Percentiles rank a stretch among this genome's conserved stretches.
phyloP scores from a whole-genome alignment of 495 filamentous ascomycete genomes.

The Tuber aestivum region DNA sequence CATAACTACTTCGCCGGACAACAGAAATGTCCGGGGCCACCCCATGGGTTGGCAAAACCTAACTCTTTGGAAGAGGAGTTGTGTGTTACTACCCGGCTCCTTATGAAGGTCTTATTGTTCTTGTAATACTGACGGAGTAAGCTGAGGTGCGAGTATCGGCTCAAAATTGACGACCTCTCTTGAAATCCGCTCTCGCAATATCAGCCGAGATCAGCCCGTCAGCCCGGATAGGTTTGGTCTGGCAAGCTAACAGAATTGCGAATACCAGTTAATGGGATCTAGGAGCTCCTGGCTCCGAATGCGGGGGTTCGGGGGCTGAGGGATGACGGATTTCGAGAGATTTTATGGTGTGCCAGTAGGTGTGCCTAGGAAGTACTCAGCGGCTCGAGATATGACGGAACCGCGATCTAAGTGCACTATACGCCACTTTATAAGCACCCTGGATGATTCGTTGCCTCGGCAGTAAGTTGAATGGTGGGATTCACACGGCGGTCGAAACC shows the following conservation, averaged over 20 bases:
- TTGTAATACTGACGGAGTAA: background rate
- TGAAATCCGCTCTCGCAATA: background rate
- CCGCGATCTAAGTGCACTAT: background rate
- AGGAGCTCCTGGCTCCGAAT: background rate
- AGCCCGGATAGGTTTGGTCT: background rate
- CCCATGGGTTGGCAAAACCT: background rate
- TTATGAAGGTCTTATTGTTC: background rate
- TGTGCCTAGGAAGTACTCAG: background rate
- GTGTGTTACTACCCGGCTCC: background rate
- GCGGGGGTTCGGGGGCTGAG: background rate
- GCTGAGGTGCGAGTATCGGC: background rate
- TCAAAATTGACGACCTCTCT: background rate
- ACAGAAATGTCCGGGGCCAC: background rate
- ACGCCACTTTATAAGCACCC: background rate
- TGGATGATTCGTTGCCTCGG: background rate
- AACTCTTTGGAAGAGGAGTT: background rate
- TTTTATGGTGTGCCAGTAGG: background rate
- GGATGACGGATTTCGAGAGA: background rate
- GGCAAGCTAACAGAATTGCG: background rate
- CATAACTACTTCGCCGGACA: background rate
- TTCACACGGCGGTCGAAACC: background rate
- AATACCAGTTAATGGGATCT: background rate
- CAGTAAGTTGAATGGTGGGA: background rate
- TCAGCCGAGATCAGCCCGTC: background rate
- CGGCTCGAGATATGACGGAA: background rate